Evolutionary conservation across 805 yeast species (phyloP).

Genomic region (Kodamaea sagamina): DNA sequence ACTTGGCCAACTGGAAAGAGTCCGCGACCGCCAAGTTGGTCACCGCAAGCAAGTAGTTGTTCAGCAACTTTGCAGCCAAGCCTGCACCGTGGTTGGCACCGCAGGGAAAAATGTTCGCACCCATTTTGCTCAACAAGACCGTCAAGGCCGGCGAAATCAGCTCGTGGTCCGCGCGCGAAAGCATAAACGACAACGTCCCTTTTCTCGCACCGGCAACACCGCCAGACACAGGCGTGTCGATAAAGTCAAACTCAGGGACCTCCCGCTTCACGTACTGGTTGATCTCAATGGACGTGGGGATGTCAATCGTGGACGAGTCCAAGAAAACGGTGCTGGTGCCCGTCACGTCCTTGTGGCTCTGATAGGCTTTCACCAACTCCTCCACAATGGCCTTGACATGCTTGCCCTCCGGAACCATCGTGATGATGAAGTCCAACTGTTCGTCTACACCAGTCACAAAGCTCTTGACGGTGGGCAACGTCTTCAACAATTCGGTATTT

Average conservation of each 20-base stretch:
- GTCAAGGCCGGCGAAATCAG: conserved; percentile 34
- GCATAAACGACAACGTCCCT: conserved; percentile 54
- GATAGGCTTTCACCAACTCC: conserved; percentile 38
- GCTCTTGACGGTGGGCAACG: conserved; percentile 23
- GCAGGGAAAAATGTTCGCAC: conserved; percentile 49
- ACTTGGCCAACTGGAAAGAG: conserved; percentile 53
- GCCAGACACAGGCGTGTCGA: conserved; percentile 59
- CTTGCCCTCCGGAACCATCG: conserved; percentile 58
- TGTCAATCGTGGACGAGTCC: conserved; percentile 56
- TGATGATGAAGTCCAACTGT: conserved; percentile 44
- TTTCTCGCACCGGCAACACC: conserved; percentile 57
- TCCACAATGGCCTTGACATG: conserved; percentile 46
- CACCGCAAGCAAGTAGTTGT: conserved; percentile 54
- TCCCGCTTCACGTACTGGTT: conserved; percentile 35
- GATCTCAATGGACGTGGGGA: conserved; percentile 45
- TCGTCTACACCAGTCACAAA: conserved; percentile 33
- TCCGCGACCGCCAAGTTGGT: conserved; percentile 57
- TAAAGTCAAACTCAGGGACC: conserved; percentile 43
- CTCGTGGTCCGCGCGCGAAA: conserved; percentile 37
- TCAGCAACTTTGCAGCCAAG: conserved; percentile 55
- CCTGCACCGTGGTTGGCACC: conserved; percentile 53
- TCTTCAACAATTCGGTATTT: conserved; percentile 20
- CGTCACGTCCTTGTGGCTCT: conserved; percentile 14
- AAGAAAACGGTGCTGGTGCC: conserved; percentile 34
- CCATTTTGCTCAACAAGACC: conserved; percentile 43